phyloP scores from a whole-genome alignment of 164 flowering plant species.

The Nelumbo lutea region DNA sequence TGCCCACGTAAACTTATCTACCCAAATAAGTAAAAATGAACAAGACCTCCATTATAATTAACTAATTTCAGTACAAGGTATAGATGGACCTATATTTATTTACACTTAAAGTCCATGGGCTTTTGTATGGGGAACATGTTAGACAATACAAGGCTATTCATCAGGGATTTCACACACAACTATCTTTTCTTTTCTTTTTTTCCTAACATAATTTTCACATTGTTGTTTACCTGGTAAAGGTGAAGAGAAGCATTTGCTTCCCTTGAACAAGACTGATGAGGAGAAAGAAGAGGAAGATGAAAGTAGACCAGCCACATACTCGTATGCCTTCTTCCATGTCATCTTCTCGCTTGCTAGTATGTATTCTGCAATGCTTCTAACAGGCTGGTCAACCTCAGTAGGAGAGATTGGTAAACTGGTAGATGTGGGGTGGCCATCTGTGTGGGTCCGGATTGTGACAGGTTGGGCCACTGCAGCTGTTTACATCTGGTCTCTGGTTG shows the following conservation, averaged over 20 bases:
- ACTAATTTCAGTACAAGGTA: too few relatives aligned
- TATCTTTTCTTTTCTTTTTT: not conserved
- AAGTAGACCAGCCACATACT: conserved; percentile 68
- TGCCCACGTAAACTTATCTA: too few relatives aligned
- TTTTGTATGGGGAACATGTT: not conserved
- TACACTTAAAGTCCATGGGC: too few relatives aligned
- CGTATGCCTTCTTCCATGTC: conserved; percentile 90
- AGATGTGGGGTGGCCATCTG: conserved; percentile 98
- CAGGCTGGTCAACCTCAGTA: conserved; percentile 98
- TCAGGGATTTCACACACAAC: too few relatives aligned
- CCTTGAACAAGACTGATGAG: conserved; percentile 59
- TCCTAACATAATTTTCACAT: conserved; percentile 2
- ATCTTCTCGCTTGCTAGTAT: conserved; percentile 98
- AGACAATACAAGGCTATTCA: not conserved
- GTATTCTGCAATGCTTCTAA: conserved; percentile 98
- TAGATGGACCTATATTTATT: too few relatives aligned
- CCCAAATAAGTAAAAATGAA: too few relatives aligned
- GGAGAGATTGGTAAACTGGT: conserved; percentile 95
- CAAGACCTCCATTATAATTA: too few relatives aligned
- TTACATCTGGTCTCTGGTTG: conserved; percentile 85
- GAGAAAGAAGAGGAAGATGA: conserved; percentile 54
- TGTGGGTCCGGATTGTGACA: conserved; percentile 85
- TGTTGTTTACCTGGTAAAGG: conserved; percentile 18
- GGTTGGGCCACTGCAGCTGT: conserved; percentile 92
- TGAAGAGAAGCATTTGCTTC: conserved; percentile 80